Base-by-base conservation (phyloP, 208 protist genomes). In the Crithidia fasciculata region DNA sequence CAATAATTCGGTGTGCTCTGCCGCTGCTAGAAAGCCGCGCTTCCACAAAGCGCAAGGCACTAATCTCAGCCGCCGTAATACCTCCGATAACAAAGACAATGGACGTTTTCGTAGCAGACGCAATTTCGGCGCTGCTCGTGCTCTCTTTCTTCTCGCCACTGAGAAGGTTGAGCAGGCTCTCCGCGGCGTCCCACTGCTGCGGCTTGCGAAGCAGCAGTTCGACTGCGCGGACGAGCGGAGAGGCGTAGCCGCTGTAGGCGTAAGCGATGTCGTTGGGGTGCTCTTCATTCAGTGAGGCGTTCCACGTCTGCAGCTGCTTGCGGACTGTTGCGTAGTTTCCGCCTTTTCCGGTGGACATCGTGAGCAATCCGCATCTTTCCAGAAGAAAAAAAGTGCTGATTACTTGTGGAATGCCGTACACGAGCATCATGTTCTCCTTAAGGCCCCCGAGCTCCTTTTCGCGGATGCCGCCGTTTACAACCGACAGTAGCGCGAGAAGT, bases 11-110 rank as follows among this genome's bases (percentile, higher is more conserved):
- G 52, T 85, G 81, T 50, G 78, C 69, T 44, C 72, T 59, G 66
- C 78, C 86, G 56, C 68, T 28, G 10, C 83, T 78, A 4, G 83
- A 76, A 13, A 91, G 72, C 50, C 80, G 81, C 36, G 69, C 69
- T 47, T 92, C 80, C 9, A 99, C 63, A 69, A 92, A 96, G 60
- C 98, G 89, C 28, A 99, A 44, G 13, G 92, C 83, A 43, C 89
- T 95, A 10, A 98, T 93, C 74, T 99, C 98, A 0, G 95, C 85
- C 57, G 85, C 89, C 4, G 97, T 98, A 36, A 98, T 75, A 16
- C 98, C 98, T 16, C 97, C 97, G 62, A 99, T 86, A 59, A 98
- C 90, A 83, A 97, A 96, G 41, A 99, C 82, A 47, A 99, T 71
- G 4, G 78, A 81, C 52, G 72, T 84, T 36, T 81, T 80, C 41